phyloP scores from a whole-genome alignment of 768 basidiomycete species.

The Boletus rubroflammeus region DNA sequence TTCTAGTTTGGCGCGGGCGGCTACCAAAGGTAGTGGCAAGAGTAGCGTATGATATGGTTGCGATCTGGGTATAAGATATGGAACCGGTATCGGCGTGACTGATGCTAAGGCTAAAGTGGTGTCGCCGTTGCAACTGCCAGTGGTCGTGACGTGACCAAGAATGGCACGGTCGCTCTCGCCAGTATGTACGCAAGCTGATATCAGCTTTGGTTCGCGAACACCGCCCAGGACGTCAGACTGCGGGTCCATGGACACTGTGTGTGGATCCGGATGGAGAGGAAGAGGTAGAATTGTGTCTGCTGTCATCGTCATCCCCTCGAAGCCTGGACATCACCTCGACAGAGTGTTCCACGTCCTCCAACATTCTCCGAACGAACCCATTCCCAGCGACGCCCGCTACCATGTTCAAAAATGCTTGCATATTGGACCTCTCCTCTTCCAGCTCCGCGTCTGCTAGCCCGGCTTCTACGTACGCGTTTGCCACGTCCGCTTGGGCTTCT shows the following conservation, averaged over 20 bases:
- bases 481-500: slow-evolving; percentile 14
- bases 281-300: neutral
- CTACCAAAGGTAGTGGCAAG: neutral
- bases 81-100: neutral
- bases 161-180: neutral
- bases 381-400: slow-evolving; percentile 25
- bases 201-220: neutral
- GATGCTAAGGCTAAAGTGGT: neutral
- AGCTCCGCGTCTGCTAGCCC: slow-evolving; percentile 28
- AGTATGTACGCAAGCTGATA: neutral
- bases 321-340: slow-evolving; percentile 14
- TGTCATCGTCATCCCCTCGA: neutral
- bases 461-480: slow-evolving; percentile 24
- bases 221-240: neutral
- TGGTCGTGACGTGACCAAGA: neutral
- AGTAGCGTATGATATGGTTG: neutral
- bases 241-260: neutral
- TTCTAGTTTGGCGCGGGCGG: neutral
- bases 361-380: slow-evolving; percentile 27
- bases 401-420: slow-evolving; percentile 25
- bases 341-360: slow-evolving; percentile 16
- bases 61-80: neutral
- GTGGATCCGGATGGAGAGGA: slow-evolving; percentile 7
- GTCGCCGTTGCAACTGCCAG: neutral
- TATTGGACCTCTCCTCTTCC: slow-evolving; percentile 17